A percentile compares a stretch with the other conserved stretches of the same genome.
phyloP scores from a whole-genome alignment of 148 eudicot genomes.

The Simmondsia chinensis region DNA sequence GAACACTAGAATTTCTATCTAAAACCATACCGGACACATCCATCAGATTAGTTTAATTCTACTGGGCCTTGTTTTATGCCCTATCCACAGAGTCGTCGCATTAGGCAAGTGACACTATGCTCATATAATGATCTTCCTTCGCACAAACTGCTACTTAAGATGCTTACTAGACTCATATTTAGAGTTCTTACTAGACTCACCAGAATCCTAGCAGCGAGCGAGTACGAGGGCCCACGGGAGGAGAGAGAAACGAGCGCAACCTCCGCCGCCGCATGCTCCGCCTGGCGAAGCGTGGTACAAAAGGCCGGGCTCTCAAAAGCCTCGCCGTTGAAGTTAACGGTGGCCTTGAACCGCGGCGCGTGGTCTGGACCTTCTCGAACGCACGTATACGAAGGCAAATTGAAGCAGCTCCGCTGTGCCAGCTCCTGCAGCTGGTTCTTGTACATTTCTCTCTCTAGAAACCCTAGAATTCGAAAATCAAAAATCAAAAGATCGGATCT shows the following conservation, averaged over 20 bases:
- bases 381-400: constrained; percentile 51
- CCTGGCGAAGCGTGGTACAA: constrained; percentile 41
- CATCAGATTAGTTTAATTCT: too few relatives aligned
- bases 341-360: constrained; percentile 47
- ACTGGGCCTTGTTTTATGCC: too few relatives aligned
- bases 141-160: too few relatives aligned
- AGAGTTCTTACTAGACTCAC: too few relatives aligned
- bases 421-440: constrained; percentile 55
- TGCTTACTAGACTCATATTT: too few relatives aligned
- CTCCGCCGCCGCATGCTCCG: constrained; percentile 66
- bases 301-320: constrained; percentile 40
- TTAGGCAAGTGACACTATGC: too few relatives aligned
- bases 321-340: constrained; percentile 52
- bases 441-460: constrained; percentile 46
- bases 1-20: too few relatives aligned
- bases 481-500: too few relatives aligned
- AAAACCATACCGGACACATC: too few relatives aligned
- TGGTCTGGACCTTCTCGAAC: constrained; percentile 60
- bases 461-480: too few relatives aligned
- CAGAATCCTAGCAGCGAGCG: constrained; percentile 45
- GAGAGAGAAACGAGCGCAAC: constrained; percentile 45
- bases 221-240: constrained; percentile 39
- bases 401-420: constrained; percentile 58
- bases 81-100: too few relatives aligned
- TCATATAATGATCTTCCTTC: too few relatives aligned